These are phyloP conservation scores for Cryptococcus floricola DNA, from an alignment of 1,284 basidiomycete species.

Conservation along the genomic window DNA sequence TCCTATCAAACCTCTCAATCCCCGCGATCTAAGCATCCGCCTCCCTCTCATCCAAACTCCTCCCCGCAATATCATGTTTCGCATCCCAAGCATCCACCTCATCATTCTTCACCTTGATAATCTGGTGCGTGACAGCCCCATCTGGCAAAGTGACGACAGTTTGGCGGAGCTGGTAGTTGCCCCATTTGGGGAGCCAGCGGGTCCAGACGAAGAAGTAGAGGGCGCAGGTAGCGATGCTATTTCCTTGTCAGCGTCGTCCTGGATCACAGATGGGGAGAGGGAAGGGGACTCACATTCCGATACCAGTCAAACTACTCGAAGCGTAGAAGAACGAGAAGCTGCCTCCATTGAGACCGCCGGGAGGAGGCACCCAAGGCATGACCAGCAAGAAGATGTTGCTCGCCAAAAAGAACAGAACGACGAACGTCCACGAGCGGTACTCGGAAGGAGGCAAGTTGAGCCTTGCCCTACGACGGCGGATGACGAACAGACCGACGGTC, in stretches of 20 bases:
- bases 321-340: constrained; percentile 49
- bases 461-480: constrained; percentile 48
- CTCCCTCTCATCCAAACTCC: neutral
- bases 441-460: constrained; percentile 47
- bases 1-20: no score
- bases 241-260: neutral
- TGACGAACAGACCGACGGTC: constrained; percentile 50
- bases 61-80: constrained; percentile 15
- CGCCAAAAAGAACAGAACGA: constrained; percentile 47
- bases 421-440: constrained; percentile 51
- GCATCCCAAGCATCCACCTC: constrained; percentile 22
- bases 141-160: constrained; percentile 33
- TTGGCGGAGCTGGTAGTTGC: constrained; percentile 43
- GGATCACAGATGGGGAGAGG: neutral
- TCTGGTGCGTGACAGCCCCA: constrained; percentile 27
- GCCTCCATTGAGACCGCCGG: constrained; percentile 25
- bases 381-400: constrained; percentile 53
- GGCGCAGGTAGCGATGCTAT: constrained; percentile 29
- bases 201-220: constrained; percentile 49
- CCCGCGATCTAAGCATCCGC: neutral
- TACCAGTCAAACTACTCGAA: constrained; percentile 32
- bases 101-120: constrained; percentile 18
- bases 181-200: constrained; percentile 35
- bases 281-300: constrained; percentile 31
- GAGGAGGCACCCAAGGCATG: constrained; percentile 53